phyloP scores from a whole-genome alignment of 2,329 filamentous ascomycete species.

The Xylariales sp. region DNA sequence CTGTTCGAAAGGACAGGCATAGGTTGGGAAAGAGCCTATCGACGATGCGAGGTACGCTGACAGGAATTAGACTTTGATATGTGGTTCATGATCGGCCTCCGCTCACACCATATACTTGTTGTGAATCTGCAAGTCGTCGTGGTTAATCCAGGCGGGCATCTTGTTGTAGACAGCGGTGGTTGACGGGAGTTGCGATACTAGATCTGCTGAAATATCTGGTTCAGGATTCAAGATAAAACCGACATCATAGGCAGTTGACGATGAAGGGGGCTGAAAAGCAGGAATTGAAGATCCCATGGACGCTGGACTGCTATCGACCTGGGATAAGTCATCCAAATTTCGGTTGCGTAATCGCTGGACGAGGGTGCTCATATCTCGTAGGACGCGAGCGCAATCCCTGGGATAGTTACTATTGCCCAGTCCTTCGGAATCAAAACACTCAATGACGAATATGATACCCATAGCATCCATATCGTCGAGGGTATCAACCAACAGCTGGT shows the following conservation, averaged over 20 bases:
- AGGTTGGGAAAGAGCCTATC: not conserved
- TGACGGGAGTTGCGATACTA: not conserved
- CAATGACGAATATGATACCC: slow-evolving; percentile 36
- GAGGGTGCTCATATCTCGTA: slow-evolving; percentile 33
- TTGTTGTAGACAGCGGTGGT: slow-evolving; percentile 3
- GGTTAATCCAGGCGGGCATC: slow-evolving; percentile 9
- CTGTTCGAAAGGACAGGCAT: not conserved
- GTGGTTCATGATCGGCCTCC: not conserved
- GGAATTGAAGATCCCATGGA: no score
- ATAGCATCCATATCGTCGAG: slow-evolving; percentile 21
- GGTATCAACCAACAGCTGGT: slow-evolving; percentile 35
- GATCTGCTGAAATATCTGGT: not conserved
- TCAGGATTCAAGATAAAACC: slow-evolving; percentile 12
- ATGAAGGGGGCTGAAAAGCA: not conserved
- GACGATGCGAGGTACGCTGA: not conserved
- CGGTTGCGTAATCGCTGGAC: slow-evolving; percentile 26
- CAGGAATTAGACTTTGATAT: not conserved
- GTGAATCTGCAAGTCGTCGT: slow-evolving; percentile 9
- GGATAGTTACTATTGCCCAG: slow-evolving; percentile 33
- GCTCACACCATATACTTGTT: slow-evolving; percentile 6
- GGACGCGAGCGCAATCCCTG: slow-evolving; percentile 32
- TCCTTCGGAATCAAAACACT: slow-evolving; percentile 36
- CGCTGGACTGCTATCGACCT: not conserved
- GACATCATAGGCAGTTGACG: slow-evolving; percentile 9
- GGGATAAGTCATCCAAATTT: not conserved